Percentiles rank a stretch among this genome's conserved stretches.
phyloP scores from a whole-genome alignment of 2,329 filamentous ascomycete species.

The Leptographium flavum region DNA sequence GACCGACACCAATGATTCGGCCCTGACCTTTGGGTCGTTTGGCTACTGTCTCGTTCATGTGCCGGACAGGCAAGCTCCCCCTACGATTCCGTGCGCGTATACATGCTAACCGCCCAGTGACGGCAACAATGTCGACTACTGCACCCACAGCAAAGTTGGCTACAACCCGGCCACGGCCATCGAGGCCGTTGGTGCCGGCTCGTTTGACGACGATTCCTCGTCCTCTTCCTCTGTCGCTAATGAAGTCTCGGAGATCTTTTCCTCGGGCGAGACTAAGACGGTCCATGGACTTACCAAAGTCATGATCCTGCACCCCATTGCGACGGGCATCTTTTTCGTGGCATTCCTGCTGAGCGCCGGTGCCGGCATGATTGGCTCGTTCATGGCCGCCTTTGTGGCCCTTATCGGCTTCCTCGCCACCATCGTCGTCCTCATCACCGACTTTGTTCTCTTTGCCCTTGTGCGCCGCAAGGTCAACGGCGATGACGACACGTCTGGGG shows the following conservation, averaged over 20 bases:
- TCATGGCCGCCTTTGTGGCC: constrained; percentile 35
- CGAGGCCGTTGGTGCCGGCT: constrained; percentile 3
- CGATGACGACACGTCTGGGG: constrained; percentile 27
- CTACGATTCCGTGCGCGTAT: not conserved
- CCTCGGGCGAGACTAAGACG: constrained; percentile 21
- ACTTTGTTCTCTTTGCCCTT: constrained; percentile 43
- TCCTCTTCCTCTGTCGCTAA: constrained; percentile 15
- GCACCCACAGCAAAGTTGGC: constrained; percentile 34
- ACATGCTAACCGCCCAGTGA: constrained; percentile 14
- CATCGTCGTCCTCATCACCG: constrained; percentile 33
- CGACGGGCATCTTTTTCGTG: constrained; percentile 41
- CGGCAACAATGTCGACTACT: constrained; percentile 24
- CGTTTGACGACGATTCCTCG: not conserved
- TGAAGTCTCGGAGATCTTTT: constrained; percentile 27
- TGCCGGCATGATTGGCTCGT: constrained; percentile 34
- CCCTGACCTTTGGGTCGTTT: constrained; percentile 43
- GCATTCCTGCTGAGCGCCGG: constrained; percentile 41
- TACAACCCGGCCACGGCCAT: constrained; percentile 39
- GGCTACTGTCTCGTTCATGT: constrained; percentile 34
- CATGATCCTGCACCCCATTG: constrained; percentile 49
- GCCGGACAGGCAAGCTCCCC: not conserved
- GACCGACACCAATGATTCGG: constrained; percentile 16
- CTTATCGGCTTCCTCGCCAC: constrained; percentile 34
- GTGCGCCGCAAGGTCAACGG: constrained; percentile 38
- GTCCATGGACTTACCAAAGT: constrained; percentile 35